Evolutionary conservation across 2,329 filamentous ascomycete species (phyloP).

Genomic region (Sarocladium oryzae): DNA sequence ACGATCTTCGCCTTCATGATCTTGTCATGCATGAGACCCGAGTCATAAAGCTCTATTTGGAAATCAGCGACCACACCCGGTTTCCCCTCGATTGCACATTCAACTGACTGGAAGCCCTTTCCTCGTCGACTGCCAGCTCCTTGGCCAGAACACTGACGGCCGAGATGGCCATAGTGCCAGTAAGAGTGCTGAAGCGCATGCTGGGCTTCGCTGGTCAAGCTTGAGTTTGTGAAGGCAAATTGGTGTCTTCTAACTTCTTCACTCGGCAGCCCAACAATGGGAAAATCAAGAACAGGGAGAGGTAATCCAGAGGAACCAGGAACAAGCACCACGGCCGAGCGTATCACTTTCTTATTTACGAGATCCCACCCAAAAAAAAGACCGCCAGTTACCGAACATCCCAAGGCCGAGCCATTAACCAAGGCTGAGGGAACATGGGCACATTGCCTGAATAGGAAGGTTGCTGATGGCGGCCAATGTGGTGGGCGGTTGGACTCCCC

Average conservation of each 20-base stretch:
- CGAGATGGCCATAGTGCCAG: conserved; percentile 11
- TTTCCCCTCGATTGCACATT: neutral
- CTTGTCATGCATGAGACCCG: conserved; percentile 16
- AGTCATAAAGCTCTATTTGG: conserved; percentile 17
- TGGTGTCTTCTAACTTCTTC: too few relatives aligned
- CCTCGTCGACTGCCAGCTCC: conserved; percentile 16
- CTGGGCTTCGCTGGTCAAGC: too few relatives aligned
- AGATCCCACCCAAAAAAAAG: neutral
- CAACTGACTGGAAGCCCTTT: conserved; percentile 14
- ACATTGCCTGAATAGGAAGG: conserved; percentile 10
- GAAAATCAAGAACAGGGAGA: neutral
- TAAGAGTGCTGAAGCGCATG: conserved; percentile 16
- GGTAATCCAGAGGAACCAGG: neutral
- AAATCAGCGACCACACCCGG: neutral
- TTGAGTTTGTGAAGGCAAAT: too few relatives aligned
- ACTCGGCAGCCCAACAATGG: neutral
- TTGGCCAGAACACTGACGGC: conserved; percentile 12
- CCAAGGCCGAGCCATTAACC: neutral
- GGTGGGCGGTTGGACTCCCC: neutral
- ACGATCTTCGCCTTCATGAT: conserved; percentile 17
- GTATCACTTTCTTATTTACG: neutral
- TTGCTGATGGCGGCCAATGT: conserved; percentile 1
- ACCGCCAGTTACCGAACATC: neutral
- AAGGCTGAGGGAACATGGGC: neutral
- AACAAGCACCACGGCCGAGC: neutral